Evolutionary conservation across 176 grass and related monocot species (phyloP).

Genomic region (Phyllostachys edulis): DNA sequence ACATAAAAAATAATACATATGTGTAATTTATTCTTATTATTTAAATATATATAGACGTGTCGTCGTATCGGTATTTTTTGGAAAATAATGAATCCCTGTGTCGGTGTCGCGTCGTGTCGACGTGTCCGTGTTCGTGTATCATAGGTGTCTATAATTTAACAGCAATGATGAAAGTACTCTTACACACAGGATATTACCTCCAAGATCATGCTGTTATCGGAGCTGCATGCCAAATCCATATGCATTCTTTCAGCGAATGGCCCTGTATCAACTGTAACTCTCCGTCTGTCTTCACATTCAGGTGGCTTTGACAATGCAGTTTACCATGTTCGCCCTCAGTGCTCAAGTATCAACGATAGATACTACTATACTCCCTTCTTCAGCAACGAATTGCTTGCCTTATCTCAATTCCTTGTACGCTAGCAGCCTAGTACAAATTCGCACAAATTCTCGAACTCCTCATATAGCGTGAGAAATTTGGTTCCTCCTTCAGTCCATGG

Average conservation of each 20-base stretch:
- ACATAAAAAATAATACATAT: no score
- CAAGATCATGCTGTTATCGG: conserved; percentile 48
- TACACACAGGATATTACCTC: conserved; percentile 41
- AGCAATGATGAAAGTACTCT: background rate
- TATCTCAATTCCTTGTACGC: background rate
- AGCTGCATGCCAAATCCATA: conserved; percentile 35
- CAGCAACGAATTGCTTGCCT: background rate
- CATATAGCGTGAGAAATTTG: background rate
- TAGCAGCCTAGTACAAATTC: background rate
- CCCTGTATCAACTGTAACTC: conserved; percentile 37
- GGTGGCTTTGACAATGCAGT: conserved; percentile 21
- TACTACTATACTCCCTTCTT: background rate
- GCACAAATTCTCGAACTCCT: background rate
- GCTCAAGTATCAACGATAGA: background rate
- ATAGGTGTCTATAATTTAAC: background rate
- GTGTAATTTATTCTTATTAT: no score
- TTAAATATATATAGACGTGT: no score
- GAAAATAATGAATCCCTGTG: no score
- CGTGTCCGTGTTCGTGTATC: no score
- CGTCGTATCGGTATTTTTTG: no score
- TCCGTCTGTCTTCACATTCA: conserved; percentile 38
- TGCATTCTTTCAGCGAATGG: conserved; percentile 52
- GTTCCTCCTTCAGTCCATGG: background rate
- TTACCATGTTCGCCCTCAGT: conserved; percentile 34
- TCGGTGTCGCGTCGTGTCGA: no score